A percentile compares a stretch with the other conserved stretches of the same genome.
Evolutionary conservation across 106 monocot genomes (phyloP).

Genomic region (Amphibolis antarctica): DNA sequence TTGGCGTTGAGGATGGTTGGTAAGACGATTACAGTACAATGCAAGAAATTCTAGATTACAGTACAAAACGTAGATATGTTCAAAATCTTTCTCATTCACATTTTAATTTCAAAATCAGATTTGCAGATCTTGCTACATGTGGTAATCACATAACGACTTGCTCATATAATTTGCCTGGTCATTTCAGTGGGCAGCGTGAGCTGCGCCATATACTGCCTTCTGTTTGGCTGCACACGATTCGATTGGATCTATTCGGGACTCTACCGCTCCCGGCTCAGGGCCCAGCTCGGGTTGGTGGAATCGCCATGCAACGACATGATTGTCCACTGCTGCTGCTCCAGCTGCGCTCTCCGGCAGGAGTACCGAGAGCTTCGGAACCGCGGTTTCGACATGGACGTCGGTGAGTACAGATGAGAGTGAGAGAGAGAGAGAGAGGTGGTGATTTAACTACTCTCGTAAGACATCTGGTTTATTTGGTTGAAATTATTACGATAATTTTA

Average conservation of each 20-base stretch:
- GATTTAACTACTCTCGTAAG: neutral
- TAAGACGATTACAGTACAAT: too few relatives aligned
- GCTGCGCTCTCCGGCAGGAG: neutral
- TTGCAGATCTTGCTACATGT: too few relatives aligned
- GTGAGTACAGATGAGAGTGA: neutral
- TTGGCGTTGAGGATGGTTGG: too few relatives aligned
- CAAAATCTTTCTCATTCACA: too few relatives aligned
- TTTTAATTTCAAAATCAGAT: too few relatives aligned
- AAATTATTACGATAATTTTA: neutral
- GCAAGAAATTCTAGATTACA: too few relatives aligned
- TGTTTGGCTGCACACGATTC: neutral
- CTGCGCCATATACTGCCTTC: neutral
- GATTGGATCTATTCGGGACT: neutral
- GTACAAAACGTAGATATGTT: too few relatives aligned
- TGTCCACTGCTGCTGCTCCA: neutral
- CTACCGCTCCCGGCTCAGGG: neutral
- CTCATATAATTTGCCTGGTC: too few relatives aligned
- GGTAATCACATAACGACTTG: too few relatives aligned
- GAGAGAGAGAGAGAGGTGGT: neutral
- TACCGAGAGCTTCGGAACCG: neutral
- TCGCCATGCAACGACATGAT: neutral
- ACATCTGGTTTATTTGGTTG: neutral
- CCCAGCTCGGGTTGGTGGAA: neutral
- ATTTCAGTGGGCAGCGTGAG: neutral
- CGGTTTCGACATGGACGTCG: neutral